Evolutionary conservation across 2,329 filamentous ascomycete species (phyloP), one percentile per base, ranked within the genome.

Genomic region (Aspergillus versicolor): DNA sequence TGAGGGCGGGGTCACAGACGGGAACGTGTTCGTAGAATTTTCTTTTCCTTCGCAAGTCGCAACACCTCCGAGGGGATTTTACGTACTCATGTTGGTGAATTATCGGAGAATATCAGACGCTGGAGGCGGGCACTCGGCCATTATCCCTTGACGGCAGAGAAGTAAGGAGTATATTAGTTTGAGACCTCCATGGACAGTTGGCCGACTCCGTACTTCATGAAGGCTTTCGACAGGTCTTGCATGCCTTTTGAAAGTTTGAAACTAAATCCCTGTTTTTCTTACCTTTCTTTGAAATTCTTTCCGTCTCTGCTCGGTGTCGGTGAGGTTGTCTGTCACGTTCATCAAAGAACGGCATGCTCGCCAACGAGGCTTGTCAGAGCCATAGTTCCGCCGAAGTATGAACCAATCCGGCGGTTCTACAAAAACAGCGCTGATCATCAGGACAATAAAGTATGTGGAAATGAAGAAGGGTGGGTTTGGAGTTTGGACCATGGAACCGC

Each of bases 161-260:
- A 17, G 56, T 41, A 54, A 58, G 56, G 56, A 54, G 42, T 45
- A 32, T n/a, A 54, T 54, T 50, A 34, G 15, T 38, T 50, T 38
- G 44, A 54, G 52, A 51, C 55, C 53, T 32, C 27, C 38, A 30
- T 38, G 11, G 38, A 19, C 3, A n/a, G 15, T 24, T 38, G 21
- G 15, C 19, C 21, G 37, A 21, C 15, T 42, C 52, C 34, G 43
- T 37, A 21, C 15, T 42, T 57, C 34, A 48, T 37, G 21, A 47
- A n/a, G 34, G 42, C 24, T 46, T 34, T 42, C 38, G 15, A 37
- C 27, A 3, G 19, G 4, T 46, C 21, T 21, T 27, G 34, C 24
- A 37, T 44, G 30, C 27, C 38, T 44, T 37, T 15, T 15, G 7
- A 43, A 21, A 40, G 40, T 7, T 24, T 45, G 44, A 46, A 24